phyloP scores from a whole-genome alignment of 176 grass and related monocot species.

The Carex pumila region DNA sequence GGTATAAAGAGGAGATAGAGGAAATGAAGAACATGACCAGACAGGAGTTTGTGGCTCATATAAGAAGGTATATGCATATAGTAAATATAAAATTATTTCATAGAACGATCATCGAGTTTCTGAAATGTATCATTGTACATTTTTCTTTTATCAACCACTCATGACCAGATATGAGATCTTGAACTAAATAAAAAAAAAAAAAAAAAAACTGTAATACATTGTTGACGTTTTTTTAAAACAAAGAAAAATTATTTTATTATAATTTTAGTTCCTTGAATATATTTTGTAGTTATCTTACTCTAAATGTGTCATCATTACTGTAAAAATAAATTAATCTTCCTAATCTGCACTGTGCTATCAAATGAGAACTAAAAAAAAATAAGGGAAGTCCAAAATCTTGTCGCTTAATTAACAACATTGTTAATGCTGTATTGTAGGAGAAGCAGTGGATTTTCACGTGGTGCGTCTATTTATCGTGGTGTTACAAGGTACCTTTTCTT shows the following conservation, averaged over 20 bases:
- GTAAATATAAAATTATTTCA: not conserved
- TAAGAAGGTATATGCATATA: constrained; percentile 51
- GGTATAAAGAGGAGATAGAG: constrained; percentile 56
- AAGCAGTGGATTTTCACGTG: constrained; percentile 97
- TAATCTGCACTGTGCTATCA: not conserved
- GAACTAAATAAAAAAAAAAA: not conserved
- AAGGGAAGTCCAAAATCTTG: not conserved
- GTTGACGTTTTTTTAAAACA: not conserved
- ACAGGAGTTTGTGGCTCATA: constrained; percentile 78
- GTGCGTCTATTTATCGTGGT: constrained; percentile 89
- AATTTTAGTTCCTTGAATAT: not conserved
- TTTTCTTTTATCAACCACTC: not conserved
- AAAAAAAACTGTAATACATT: not conserved
- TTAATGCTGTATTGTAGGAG: constrained; percentile 42
- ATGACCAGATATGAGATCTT: not conserved
- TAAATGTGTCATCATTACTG: not conserved
- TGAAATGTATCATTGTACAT: not conserved
- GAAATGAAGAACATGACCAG: constrained; percentile 93
- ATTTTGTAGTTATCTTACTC: not conserved
- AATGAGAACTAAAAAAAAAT: not conserved
- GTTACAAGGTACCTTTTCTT: constrained; percentile 61
- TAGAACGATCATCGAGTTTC: not conserved
- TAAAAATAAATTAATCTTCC: not conserved
- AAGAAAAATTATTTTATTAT: not conserved
- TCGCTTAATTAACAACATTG: not conserved